Percentiles rank a stretch among this genome's conserved stretches.
phyloP scores from a whole-genome alignment of 2,329 filamentous ascomycete species.

The Diplodia seriata region DNA sequence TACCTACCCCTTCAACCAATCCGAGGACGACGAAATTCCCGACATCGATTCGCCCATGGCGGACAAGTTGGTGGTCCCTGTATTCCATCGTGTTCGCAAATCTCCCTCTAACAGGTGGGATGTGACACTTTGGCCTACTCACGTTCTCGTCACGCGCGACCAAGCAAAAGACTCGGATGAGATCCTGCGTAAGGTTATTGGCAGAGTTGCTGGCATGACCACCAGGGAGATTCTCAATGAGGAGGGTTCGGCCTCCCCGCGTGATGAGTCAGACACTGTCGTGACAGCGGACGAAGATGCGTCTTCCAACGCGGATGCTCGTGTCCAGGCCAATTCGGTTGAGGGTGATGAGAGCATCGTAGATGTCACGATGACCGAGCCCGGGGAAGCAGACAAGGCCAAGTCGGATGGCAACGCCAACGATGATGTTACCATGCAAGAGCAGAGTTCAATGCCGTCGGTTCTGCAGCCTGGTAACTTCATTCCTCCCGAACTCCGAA shows the following conservation, averaged over 20 bases:
- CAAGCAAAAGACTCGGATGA: conserved; percentile 73
- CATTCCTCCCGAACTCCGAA: conserved; percentile 67
- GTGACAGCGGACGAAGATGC: conserved; percentile 68
- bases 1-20: conserved; percentile 58
- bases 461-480: conserved; percentile 63
- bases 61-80: conserved; percentile 72
- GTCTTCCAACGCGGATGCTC: conserved; percentile 71
- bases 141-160: conserved; percentile 76
- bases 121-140: conserved; percentile 61
- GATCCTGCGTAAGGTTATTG: conserved; percentile 81
- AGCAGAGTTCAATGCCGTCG: conserved; percentile 52
- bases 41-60: conserved; percentile 67
- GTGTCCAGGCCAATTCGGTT: conserved; percentile 78
- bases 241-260: conserved; percentile 58
- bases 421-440: conserved; percentile 38
- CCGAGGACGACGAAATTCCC: conserved; percentile 56
- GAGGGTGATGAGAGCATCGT: conserved; percentile 91
- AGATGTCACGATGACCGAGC: conserved; percentile 83
- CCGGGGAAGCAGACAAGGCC: conserved; percentile 45
- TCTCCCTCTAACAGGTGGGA: conserved; percentile 47
- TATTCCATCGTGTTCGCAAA: conserved; percentile 66
- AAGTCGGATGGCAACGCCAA: conserved; percentile 40
- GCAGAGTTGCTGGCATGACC: conserved; percentile 77
- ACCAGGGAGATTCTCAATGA: conserved; percentile 67
- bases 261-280: conserved; percentile 71